Conservation (phyloP, 441 rosid genomes). For the Arabidopsis hybrid region DNA sequence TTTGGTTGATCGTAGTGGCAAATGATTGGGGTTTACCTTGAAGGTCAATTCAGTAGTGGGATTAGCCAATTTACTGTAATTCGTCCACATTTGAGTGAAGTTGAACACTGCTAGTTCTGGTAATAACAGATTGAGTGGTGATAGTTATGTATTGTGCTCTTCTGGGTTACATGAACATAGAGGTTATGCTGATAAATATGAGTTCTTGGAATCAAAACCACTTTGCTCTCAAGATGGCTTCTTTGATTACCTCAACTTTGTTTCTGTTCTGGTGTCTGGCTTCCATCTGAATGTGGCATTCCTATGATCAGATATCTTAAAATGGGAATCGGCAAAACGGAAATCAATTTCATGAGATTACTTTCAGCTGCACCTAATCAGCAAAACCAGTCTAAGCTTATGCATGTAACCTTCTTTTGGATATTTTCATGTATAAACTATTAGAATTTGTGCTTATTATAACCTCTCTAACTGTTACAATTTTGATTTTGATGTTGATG, state of each 20-base stretch:
- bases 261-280: too few relatives aligned
- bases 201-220: too few relatives aligned
- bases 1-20: conserved; percentile 33
- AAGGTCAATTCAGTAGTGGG: conserved; percentile 34
- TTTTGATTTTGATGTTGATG: background rate
- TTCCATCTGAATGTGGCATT: too few relatives aligned
- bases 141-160: conserved; percentile 49
- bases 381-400: conserved; percentile 72
- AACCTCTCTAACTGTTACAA: background rate
- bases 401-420: conserved; percentile 54
- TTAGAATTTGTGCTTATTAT: background rate
- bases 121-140: conserved; percentile 44
- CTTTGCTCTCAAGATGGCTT: too few relatives aligned
- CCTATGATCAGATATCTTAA: too few relatives aligned
- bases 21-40: conserved; percentile 9
- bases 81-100: conserved; percentile 51
- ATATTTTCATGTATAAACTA: background rate
- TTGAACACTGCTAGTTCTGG: conserved; percentile 21
- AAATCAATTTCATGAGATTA: conserved; percentile 73
- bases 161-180: conserved; percentile 51
- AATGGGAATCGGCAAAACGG: conserved; percentile 72
- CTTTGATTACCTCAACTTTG: too few relatives aligned
- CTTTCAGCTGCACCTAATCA: conserved; percentile 78
- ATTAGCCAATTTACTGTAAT: conserved; percentile 39
- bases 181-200: conserved; percentile 43